Evolutionary conservation across 768 basidiomycete genomes (phyloP), one percentile per base, ranked within the genome.

Genomic region (Epithele typhae): DNA sequence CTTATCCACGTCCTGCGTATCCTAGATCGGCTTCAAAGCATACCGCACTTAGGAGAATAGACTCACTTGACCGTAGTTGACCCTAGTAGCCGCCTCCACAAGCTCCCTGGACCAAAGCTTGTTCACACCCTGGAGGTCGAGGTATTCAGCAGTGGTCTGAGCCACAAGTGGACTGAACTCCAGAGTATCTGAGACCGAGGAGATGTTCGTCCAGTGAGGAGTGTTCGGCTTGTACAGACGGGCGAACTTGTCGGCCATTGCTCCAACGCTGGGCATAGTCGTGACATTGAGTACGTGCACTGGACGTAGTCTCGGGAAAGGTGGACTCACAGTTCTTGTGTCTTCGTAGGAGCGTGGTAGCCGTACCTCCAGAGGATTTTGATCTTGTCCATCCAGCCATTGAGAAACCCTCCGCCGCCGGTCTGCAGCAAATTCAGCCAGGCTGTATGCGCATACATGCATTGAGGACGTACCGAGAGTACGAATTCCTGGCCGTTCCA

Each of bases 401-500:
- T 59, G 38, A 51, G 46, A 42, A 59, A 48, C 43, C 59, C 62
- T 35, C 51, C 52, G 37, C 74, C 61, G 38, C 73, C 71, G 43
- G 45, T 55, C 60, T 59, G 27, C 5, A n/a, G 7, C 12, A 25
- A 12, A 6, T 36, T 38, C 22, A 33, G 18, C 6, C 6, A 35
- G 38, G 48, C 34, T 35, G 40, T 33, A 8, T 56, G 18, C 23
- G 21, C 18, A 18, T 27, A 25, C n/a, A 37, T 41, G 23, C 18
- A 38, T 52, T 23, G 19, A 8, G 22, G n/a, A 45, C 77, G 49
- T 55, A 91, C 88, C 19, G 76, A 72, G 45, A 89, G 61, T 21
- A 89, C 59, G 44, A 94, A 77, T 25, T 79, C 59, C 53, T 78
- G 67, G 1, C 95, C 95, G 58, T 97, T 88, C 91, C 90, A 94